These are phyloP conservation scores for Metarhizium anisopliae DNA, from an alignment of 2,329 filamentous ascomycete species.

Conservation along the genomic window DNA sequence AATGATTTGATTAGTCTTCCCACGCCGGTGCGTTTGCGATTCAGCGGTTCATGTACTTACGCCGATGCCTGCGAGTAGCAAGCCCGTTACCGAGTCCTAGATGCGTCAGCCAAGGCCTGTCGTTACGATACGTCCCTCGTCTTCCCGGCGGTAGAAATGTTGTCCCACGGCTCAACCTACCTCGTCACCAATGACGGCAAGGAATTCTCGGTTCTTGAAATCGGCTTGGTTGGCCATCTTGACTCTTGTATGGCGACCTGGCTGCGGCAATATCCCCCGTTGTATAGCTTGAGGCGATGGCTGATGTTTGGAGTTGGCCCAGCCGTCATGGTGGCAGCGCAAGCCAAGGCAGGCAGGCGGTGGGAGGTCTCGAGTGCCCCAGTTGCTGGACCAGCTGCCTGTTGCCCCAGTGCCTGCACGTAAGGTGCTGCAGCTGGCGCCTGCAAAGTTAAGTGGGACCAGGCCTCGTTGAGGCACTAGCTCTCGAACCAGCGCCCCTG, in stretches of 20 bases:
- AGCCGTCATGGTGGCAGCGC: constrained; percentile 2
- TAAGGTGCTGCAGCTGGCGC: not conserved
- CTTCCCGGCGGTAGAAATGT: not conserved
- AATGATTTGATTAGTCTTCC: not conserved
- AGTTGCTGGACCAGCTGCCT: no score
- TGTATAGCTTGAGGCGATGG: not conserved
- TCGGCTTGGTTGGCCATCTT: constrained; percentile 45
- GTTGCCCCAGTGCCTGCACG: no score
- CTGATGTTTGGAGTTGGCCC: not conserved
- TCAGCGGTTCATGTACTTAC: constrained; percentile 40
- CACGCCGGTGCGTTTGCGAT: not conserved
- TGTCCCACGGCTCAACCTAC: constrained; percentile 34
- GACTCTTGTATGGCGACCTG: constrained; percentile 4
- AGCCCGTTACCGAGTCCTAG: constrained; percentile 90
- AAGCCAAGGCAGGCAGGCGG: constrained; percentile 3
- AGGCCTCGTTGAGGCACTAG: not conserved
- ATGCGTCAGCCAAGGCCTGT: constrained; percentile 15
- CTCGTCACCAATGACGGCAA: constrained; percentile 97
- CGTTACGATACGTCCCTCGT: not conserved
- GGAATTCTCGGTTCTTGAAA: constrained; percentile 83
- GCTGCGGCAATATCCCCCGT: not conserved
- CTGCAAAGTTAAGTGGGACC: not conserved
- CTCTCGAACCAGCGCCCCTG: no score
- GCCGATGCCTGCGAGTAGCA: constrained; percentile 90
- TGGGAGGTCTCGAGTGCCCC: not conserved